A percentile compares a stretch with the other conserved stretches of the same genome.
Conservation (phyloP, 495 filamentous ascomycete species). For the Venustampulla echinocandica region DNA sequence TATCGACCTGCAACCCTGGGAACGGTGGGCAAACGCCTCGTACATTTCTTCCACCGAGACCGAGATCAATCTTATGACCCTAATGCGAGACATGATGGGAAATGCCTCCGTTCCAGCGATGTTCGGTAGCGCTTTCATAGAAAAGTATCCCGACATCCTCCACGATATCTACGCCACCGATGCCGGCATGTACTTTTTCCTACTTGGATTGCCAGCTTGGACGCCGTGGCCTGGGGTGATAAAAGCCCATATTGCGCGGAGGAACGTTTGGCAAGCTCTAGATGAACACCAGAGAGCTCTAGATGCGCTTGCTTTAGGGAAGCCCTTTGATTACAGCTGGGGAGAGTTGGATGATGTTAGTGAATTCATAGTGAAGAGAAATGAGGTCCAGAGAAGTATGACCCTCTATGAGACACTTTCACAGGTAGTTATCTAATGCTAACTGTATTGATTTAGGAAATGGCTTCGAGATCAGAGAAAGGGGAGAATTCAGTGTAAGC, state of each 20-base stretch:
- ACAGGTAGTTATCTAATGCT: neutral
- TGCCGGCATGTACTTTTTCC: slow-evolving; percentile 40
- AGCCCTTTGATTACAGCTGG: slow-evolving; percentile 35
- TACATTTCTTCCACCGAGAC: slow-evolving; percentile 28
- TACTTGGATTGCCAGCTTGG: slow-evolving; percentile 44
- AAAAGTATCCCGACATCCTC: slow-evolving; percentile 43
- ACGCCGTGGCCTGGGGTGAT: slow-evolving; percentile 41
- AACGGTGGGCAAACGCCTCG: slow-evolving; percentile 37
- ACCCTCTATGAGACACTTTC: neutral
- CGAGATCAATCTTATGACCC: slow-evolving; percentile 42
- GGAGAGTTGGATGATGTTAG: slow-evolving; percentile 47
- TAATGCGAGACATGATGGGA: slow-evolving; percentile 47
- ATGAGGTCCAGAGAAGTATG: slow-evolving; percentile 21
- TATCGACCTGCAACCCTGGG: slow-evolving; percentile 55
- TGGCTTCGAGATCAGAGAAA: slow-evolving; percentile 15
- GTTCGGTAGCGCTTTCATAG: slow-evolving; percentile 47
- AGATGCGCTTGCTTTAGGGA: slow-evolving; percentile 34
- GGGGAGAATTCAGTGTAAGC: slow-evolving; percentile 19
- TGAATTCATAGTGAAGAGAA: slow-evolving; percentile 36
- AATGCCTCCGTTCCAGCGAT: slow-evolving; percentile 40
- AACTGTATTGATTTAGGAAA: neutral
- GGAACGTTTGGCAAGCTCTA: slow-evolving; percentile 39
- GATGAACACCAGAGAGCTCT: slow-evolving; percentile 42
- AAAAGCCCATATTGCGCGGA: slow-evolving; percentile 42
- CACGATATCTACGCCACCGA: slow-evolving; percentile 49